Evolutionary conservation across 192 early-diverging fungal genomes (phyloP).

Genomic region (Glomus cerebriforme): DNA sequence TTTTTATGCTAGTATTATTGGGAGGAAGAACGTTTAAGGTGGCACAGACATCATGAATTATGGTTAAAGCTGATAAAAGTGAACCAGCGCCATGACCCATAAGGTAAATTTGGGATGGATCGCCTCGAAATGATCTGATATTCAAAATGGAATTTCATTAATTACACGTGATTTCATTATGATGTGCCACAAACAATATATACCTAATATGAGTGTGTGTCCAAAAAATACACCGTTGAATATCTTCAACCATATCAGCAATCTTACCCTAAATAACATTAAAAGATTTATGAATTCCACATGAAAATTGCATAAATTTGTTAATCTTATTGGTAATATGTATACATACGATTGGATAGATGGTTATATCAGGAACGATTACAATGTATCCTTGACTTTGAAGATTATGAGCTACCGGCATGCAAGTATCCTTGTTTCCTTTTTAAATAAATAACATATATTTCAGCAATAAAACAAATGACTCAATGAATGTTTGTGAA

Average conservation of each 20-base stretch:
- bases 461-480: not conserved
- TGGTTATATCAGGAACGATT: conserved; percentile 46
- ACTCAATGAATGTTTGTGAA: too few relatives aligned
- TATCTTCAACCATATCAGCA: conserved; percentile 46
- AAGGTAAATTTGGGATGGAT: conserved; percentile 44
- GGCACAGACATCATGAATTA: conserved; percentile 46
- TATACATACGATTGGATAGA: conserved; percentile 40
- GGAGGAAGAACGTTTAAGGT: conserved; percentile 33
- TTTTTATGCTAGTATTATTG: conserved; percentile 29
- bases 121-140: conserved; percentile 37
- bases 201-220: conserved; percentile 36
- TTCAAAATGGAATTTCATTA: conserved; percentile 10
- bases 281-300: not conserved
- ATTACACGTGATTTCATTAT: not conserved
- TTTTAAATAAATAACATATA: not conserved
- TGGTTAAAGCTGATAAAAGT: conserved; percentile 41
- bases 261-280: conserved; percentile 38
- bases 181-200: not conserved
- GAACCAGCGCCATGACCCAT: conserved; percentile 47
- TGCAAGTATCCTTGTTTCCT: conserved; percentile 46
- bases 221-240: conserved; percentile 45
- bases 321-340: not conserved
- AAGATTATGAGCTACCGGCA: conserved; percentile 51
- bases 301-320: not conserved
- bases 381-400: conserved; percentile 51